A percentile compares a stretch with the other conserved stretches of the same genome.
Evolutionary conservation across 2,329 filamentous ascomycete genomes (phyloP).

Genomic region (Pestalotiopsis fici): DNA sequence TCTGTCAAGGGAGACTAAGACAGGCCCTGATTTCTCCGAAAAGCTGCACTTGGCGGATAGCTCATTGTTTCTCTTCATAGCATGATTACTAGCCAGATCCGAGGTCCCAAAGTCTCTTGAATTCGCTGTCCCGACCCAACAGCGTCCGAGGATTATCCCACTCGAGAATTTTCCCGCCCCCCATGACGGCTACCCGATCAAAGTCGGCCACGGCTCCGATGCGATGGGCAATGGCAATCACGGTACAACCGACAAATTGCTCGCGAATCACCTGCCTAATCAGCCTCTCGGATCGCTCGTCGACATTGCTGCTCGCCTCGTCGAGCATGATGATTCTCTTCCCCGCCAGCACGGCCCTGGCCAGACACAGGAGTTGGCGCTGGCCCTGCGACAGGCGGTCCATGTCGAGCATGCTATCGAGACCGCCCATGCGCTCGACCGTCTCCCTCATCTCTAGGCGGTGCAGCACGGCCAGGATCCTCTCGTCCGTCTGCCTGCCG

Average conservation of each 20-base stretch:
- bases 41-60: not conserved
- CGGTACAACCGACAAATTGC: not conserved
- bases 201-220: not conserved
- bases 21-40: no score
- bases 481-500: not conserved
- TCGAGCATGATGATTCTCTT: slow-evolving; percentile 2
- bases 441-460: not conserved
- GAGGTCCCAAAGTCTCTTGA: not conserved
- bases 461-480: not conserved
- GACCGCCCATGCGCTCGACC: not conserved
- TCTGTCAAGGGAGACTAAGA: no score
- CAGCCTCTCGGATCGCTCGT: slow-evolving; percentile 2
- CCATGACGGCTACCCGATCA: slow-evolving; percentile 1
- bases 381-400: slow-evolving; percentile 7
- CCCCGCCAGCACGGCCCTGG: slow-evolving; percentile 8
- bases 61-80: not conserved
- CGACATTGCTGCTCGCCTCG: slow-evolving; percentile 9
- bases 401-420: not conserved
- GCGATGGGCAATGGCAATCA: slow-evolving; percentile 4
- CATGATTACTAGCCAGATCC: not conserved
- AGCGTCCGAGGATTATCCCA: not conserved
- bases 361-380: slow-evolving; percentile 11
- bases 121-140: not conserved
- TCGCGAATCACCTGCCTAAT: slow-evolving; percentile 7
- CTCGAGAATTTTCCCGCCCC: slow-evolving; percentile 4